These are phyloP conservation scores for Monilinia laxa DNA, from an alignment of 2,329 filamentous ascomycete genomes.

Conservation along the genomic window DNA sequence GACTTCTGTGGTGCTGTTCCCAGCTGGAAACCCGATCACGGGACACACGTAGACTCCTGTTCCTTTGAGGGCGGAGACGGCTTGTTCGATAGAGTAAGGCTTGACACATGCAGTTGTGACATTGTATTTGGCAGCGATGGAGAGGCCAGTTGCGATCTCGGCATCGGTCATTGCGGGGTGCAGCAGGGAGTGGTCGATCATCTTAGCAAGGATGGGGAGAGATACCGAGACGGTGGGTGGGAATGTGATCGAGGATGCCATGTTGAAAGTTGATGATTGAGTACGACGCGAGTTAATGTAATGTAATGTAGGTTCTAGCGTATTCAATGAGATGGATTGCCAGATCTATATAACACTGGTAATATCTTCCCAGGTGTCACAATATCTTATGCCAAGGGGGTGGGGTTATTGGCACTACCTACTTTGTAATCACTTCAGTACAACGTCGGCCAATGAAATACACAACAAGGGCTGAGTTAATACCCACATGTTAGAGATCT, in stretches of 20 bases:
- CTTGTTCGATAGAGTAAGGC: constrained; percentile 54
- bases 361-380: neutral
- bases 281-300: neutral
- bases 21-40: constrained; percentile 62
- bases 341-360: neutral
- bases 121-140: constrained; percentile 47
- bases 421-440: too few species aligned
- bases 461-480: neutral
- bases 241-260: neutral
- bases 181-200: constrained; percentile 61
- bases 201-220: constrained; percentile 50
- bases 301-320: neutral
- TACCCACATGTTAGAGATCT: neutral
- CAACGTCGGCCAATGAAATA: neutral
- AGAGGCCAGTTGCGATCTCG: constrained; percentile 51
- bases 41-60: constrained; percentile 53
- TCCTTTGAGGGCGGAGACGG: constrained; percentile 48
- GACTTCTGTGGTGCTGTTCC: constrained; percentile 53
- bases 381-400: neutral
- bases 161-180: constrained; percentile 61
- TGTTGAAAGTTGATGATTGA: neutral
- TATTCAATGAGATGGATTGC: neutral
- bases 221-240: constrained; percentile 44
- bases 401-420: neutral
- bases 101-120: constrained; percentile 60